Percentiles rank a stretch among this genome's conserved stretches.
Evolutionary conservation across 2,329 filamentous ascomycete genomes (phyloP).

Genomic region (Monilinia fructicola): DNA sequence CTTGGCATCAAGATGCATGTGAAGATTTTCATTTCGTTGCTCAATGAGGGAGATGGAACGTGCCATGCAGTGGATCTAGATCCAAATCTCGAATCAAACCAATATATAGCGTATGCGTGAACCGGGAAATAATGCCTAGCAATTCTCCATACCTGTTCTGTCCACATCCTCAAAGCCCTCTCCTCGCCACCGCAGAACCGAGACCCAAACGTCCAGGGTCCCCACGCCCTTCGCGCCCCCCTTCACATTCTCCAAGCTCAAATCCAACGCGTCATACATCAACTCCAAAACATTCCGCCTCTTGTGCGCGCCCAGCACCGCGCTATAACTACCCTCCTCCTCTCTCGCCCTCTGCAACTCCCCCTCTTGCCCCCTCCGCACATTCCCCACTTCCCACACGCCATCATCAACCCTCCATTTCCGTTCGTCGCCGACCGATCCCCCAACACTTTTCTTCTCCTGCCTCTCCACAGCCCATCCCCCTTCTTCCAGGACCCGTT

Average conservation of each 20-base stretch:
- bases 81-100: no score
- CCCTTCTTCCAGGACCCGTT: constrained; percentile 24
- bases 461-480: constrained; percentile 40
- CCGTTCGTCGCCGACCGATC: no score
- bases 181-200: no score
- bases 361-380: constrained; percentile 36
- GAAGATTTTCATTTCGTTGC: no score
- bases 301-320: constrained; percentile 36
- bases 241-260: constrained; percentile 24
- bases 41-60: no score
- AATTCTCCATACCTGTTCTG: no score
- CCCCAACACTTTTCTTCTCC: constrained; percentile 43
- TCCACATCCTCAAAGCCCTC: no score
- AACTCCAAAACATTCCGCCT: constrained; percentile 33
- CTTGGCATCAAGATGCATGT: no score
- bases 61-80: no score
- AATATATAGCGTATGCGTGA: no score
- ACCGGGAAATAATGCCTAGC: no score
- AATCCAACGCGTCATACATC: constrained; percentile 31
- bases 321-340: constrained; percentile 31
- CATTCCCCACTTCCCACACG: constrained; percentile 46
- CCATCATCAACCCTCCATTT: constrained; percentile 47
- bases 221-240: constrained; percentile 40
- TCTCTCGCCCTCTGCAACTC: constrained; percentile 42
- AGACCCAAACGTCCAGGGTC: constrained; percentile 40